Percentiles rank a stretch among this genome's conserved stretches.
Evolutionary conservation across 2,329 filamentous ascomycete genomes (phyloP).

Genomic region (Pezizomycotina sp.): DNA sequence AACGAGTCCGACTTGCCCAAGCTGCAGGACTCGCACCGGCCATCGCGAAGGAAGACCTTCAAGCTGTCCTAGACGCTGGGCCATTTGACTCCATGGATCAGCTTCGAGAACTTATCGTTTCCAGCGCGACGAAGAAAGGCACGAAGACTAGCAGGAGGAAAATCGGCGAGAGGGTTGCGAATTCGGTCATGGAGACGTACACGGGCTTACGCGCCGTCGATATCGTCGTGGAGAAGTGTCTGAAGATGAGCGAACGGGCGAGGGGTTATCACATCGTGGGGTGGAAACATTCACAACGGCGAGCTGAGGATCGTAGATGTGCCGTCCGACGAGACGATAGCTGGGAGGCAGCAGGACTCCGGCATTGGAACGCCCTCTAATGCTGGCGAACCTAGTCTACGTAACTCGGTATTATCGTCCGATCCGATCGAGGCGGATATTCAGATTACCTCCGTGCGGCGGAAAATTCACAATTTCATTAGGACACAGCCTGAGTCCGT

Average conservation of each 20-base stretch:
- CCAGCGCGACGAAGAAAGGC: slow-evolving; percentile 36
- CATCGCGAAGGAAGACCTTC: slow-evolving; percentile 51
- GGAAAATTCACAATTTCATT: slow-evolving; percentile 31
- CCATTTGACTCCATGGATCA: slow-evolving; percentile 54
- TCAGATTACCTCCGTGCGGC: slow-evolving; percentile 26
- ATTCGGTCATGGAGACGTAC: slow-evolving; percentile 56
- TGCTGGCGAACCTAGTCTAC: slow-evolving; percentile 23
- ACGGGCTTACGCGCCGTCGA: slow-evolving; percentile 70
- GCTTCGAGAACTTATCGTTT: slow-evolving; percentile 43
- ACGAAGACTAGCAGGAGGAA: slow-evolving; percentile 37
- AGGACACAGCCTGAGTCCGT: slow-evolving; percentile 60
- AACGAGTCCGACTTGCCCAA: slow-evolving; percentile 62
- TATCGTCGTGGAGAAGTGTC: slow-evolving; percentile 59
- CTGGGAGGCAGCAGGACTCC: slow-evolving; percentile 39
- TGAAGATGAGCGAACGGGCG: slow-evolving; percentile 51
- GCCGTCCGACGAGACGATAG: slow-evolving; percentile 32
- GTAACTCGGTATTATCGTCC: slow-evolving; percentile 27
- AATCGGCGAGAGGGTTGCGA: slow-evolving; percentile 50
- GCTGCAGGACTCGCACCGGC: slow-evolving; percentile 67
- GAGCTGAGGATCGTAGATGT: slow-evolving; percentile 41
- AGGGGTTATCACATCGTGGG: slow-evolving; percentile 51
- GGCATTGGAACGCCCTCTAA: slow-evolving; percentile 48
- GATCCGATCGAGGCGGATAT: slow-evolving; percentile 34
- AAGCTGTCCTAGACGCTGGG: slow-evolving; percentile 52
- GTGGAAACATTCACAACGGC: slow-evolving; percentile 42